phyloP scores from a whole-genome alignment of 306 rosid genomes.

The Leucaena leucocephala region DNA sequence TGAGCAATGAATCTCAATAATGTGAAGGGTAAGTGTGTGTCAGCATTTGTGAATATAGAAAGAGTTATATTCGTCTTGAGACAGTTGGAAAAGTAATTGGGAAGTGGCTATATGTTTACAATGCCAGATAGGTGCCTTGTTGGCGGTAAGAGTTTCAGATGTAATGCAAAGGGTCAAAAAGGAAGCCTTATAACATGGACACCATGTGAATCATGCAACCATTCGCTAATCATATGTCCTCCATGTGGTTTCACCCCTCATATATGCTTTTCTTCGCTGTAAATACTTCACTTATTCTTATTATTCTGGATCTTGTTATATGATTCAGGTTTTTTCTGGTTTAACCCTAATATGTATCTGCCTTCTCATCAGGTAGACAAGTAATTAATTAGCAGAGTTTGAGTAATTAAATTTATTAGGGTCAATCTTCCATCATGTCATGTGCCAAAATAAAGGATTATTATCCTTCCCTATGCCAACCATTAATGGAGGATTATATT shows the following conservation, averaged over 20 bases:
- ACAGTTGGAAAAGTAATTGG: neutral
- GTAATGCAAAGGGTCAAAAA: constrained; percentile 32
- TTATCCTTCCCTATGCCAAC: no score
- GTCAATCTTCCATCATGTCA: neutral
- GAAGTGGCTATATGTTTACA: no score
- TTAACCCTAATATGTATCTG: neutral
- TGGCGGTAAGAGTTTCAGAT: constrained; percentile 18
- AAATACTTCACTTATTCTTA: neutral
- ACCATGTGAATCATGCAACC: constrained; percentile 31
- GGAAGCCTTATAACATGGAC: constrained; percentile 39
- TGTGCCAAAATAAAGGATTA: neutral
- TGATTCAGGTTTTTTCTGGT: neutral
- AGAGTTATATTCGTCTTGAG: neutral
- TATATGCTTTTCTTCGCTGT: no score
- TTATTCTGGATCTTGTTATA: no score
- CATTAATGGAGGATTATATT: neutral
- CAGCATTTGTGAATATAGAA: constrained; percentile 3
- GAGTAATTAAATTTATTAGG: neutral
- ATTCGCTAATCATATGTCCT: constrained; percentile 28
- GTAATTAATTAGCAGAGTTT: neutral
- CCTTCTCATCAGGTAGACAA: neutral
- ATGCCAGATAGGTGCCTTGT: constrained; percentile 16
- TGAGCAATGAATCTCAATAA: constrained; percentile 26
- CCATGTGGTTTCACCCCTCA: constrained; percentile 23
- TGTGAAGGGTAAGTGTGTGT: constrained; percentile 6